Conservation (phyloP, 805 yeast genomes). For the Metschnikowia peoriensis region DNA sequence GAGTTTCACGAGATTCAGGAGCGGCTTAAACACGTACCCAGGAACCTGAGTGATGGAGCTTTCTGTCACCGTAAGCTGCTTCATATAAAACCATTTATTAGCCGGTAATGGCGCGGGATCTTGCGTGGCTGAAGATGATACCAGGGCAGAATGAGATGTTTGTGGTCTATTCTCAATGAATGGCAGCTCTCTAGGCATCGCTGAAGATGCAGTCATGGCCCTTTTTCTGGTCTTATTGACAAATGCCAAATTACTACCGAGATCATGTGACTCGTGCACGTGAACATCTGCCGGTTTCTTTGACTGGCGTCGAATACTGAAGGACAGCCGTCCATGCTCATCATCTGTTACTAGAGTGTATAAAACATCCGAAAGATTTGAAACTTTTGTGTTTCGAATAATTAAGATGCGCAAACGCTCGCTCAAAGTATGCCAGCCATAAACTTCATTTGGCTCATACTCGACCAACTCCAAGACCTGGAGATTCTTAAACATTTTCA, state of each 20-base stretch:
- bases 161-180: neutral
- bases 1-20: slow-evolving; percentile 41
- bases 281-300: slow-evolving; percentile 13
- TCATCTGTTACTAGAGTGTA: slow-evolving; percentile 55
- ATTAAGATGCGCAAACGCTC: slow-evolving; percentile 55
- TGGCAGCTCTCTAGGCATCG: neutral
- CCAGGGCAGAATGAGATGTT: neutral
- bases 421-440: slow-evolving; percentile 61
- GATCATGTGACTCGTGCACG: neutral
- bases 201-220: slow-evolving; percentile 15
- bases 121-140: neutral
- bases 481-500: slow-evolving; percentile 58
- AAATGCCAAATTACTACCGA: neutral
- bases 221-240: slow-evolving; percentile 9
- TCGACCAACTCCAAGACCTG: slow-evolving; percentile 60
- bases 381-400: slow-evolving; percentile 49
- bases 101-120: slow-evolving; percentile 30
- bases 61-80: slow-evolving; percentile 41
- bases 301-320: slow-evolving; percentile 25
- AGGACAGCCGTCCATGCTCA: slow-evolving; percentile 39
- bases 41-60: slow-evolving; percentile 39
- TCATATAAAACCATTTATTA: slow-evolving; percentile 38
- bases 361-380: slow-evolving; percentile 52
- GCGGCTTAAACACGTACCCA: slow-evolving; percentile 37
- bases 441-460: slow-evolving; percentile 61